A percentile compares a stretch with the other conserved stretches of the same genome.
These are phyloP conservation scores for Giardia duodenalis DNA, from an alignment of 208 protist genomes.

Conservation along the genomic window DNA sequence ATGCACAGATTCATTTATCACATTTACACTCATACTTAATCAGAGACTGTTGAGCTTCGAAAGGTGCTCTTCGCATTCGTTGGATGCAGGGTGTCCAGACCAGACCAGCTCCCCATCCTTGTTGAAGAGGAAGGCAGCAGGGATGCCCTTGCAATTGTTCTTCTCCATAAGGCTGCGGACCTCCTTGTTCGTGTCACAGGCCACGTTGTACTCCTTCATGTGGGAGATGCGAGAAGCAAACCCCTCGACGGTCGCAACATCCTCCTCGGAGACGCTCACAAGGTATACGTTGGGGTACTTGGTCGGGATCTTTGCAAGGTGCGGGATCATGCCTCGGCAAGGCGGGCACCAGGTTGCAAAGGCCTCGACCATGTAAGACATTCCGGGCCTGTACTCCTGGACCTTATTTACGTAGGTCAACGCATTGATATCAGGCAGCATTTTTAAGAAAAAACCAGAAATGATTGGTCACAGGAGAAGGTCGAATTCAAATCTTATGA, in stretches of 20 bases:
- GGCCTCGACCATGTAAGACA: constrained; percentile 8
- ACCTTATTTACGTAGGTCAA: not conserved
- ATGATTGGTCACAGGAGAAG: too few species aligned
- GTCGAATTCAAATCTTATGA: too few species aligned
- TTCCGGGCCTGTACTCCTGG: not conserved
- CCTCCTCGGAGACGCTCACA: constrained; percentile 15
- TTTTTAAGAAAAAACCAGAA: too few species aligned
- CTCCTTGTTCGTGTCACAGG: not conserved
- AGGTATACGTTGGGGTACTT: constrained; percentile 10
- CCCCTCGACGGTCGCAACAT: not conserved
- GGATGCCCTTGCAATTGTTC: not conserved
- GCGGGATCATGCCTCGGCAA: constrained; percentile 4
- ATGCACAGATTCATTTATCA: not conserved
- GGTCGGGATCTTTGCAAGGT: not conserved
- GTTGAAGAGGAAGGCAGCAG: constrained; percentile 18
- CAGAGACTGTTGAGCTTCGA: not conserved
- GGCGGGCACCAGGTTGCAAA: constrained; percentile 31
- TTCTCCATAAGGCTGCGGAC: not conserved
- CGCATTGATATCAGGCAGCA: not conserved
- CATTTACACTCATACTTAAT: not conserved
- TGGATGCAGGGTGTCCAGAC: not conserved
- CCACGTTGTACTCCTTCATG: constrained; percentile 22
- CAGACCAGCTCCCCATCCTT: not conserved
- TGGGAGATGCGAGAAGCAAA: not conserved
- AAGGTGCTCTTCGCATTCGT: not conserved